These are phyloP conservation scores for Lactarius trivialis DNA, from an alignment of 768 basidiomycete species.

Conservation along the genomic window DNA sequence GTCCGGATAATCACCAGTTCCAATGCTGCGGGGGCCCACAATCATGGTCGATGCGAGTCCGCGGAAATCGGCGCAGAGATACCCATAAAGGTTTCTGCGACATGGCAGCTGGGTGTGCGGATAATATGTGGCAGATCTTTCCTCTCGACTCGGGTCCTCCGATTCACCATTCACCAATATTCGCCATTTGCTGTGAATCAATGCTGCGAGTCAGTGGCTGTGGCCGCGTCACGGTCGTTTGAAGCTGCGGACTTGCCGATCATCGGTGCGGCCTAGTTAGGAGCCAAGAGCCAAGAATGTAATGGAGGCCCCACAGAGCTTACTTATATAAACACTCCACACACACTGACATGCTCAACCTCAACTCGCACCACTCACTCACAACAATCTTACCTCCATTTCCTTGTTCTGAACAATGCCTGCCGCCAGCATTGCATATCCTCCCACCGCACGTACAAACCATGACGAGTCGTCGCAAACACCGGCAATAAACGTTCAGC, in stretches of 20 bases:
- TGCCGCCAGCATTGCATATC: constrained; percentile 10
- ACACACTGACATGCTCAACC: not conserved
- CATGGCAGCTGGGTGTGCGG: not conserved
- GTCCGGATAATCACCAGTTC: too few relatives aligned
- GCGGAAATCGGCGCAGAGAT: not conserved
- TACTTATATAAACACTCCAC: not conserved
- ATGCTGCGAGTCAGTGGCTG: not conserved
- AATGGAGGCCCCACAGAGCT: not conserved
- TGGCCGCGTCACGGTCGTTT: not conserved
- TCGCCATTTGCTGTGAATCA: not conserved
- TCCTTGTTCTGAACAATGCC: constrained; percentile 4
- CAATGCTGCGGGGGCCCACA: too few relatives aligned
- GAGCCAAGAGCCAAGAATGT: not conserved
- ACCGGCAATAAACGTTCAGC: constrained; percentile 10
- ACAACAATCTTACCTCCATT: constrained; percentile 3
- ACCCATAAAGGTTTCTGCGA: not conserved
- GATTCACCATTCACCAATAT: not conserved
- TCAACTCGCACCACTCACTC: not conserved
- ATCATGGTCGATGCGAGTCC: not conserved
- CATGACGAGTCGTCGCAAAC: not conserved
- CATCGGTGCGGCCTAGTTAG: not conserved
- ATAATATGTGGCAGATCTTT: not conserved
- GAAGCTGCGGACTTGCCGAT: not conserved
- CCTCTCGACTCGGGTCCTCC: not conserved
- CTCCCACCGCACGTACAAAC: constrained; percentile 9